Base-by-base conservation (phyloP, 2,329 filamentous ascomycete genomes). In the Ophiocordyceps australis region DNA sequence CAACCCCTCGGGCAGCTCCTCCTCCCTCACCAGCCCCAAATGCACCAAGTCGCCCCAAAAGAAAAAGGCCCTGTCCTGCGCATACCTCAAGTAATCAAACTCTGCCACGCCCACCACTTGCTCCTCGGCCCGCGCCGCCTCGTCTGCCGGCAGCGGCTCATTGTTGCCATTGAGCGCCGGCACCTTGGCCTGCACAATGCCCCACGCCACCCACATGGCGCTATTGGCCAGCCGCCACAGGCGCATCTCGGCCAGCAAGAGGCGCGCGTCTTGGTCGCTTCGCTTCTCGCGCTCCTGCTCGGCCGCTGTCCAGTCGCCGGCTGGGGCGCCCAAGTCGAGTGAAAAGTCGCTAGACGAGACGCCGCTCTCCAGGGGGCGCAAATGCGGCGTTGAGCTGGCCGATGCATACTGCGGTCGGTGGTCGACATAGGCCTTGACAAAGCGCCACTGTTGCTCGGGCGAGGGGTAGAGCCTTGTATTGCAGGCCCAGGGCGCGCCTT, bases 191-290 rank as follows among this genome's bases (percentile, higher is more conserved):
- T 98, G 89, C 26, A 98, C 78, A 33, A 95, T 81, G 14, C 89
- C 89, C 89, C 89, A 98, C 2, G 83, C 80, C 14, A 91, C 70
- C 89, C 89, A 98, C 52, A 79, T 71, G 3, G 81, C 82, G 19
- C 76, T 83, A 51, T 89, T 92, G 20, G 82, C 80, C 0, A 80
- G 59, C 4, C 89, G 71, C 89, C 89, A 98, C 23, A 92, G 58
- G 11, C 72, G 62, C 3, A 81, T 74, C 52, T 95, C 83, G 21
- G 74, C 67, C 42, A 89, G 57, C 16, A 98, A 58, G 26, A 70
- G 65, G 25, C 68, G 58, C 5, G 91, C 63, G 38, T 77, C 69
- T 20, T 58, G 51, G 27, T 93, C 81, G 5, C 65, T 58, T 23
- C 61, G 57, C 30, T 73, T 67, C 32, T 80, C 71, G 14, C 67